Evolutionary conservation across 495 filamentous ascomycete genomes (phyloP).

Genomic region (Tuber magnatum): DNA sequence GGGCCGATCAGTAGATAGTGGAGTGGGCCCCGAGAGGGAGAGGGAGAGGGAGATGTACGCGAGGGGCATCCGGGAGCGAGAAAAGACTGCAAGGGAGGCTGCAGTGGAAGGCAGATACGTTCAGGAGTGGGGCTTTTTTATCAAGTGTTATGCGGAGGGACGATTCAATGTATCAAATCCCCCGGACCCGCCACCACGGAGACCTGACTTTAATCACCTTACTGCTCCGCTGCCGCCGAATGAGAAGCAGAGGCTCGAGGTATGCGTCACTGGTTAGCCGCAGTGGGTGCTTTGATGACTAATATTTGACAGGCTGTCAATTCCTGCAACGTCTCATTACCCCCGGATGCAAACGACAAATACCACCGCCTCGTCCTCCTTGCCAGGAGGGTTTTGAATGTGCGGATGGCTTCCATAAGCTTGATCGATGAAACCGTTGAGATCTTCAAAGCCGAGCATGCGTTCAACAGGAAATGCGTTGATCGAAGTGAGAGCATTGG

Average conservation of each 20-base stretch:
- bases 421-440: conserved; percentile 41
- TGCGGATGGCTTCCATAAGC: conserved; percentile 41
- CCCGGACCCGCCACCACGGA: conserved; percentile 40
- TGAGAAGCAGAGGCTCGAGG: conserved; percentile 39
- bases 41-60: conserved; percentile 30
- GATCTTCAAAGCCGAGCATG: conserved; percentile 42
- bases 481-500: conserved; percentile 41
- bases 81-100: conserved; percentile 22
- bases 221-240: conserved; percentile 39
- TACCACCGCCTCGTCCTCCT: conserved; percentile 28
- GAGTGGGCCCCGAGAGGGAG: conserved; percentile 9
- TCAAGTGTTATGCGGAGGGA: conserved; percentile 43
- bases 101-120: conserved; percentile 34
- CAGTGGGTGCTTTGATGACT: conserved; percentile 20
- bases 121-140: conserved; percentile 40
- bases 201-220: conserved; percentile 39
- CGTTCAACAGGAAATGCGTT: conserved; percentile 32
- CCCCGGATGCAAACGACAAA: conserved; percentile 26
- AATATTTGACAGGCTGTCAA: conserved; percentile 40
- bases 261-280: conserved; percentile 16
- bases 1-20: background rate
- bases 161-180: conserved; percentile 43
- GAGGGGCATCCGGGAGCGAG: conserved; percentile 26
- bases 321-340: conserved; percentile 32
- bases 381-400: conserved; percentile 40